phyloP scores from a whole-genome alignment of 2,329 filamentous ascomycete species.

The Pyrenophora seminiperda region DNA sequence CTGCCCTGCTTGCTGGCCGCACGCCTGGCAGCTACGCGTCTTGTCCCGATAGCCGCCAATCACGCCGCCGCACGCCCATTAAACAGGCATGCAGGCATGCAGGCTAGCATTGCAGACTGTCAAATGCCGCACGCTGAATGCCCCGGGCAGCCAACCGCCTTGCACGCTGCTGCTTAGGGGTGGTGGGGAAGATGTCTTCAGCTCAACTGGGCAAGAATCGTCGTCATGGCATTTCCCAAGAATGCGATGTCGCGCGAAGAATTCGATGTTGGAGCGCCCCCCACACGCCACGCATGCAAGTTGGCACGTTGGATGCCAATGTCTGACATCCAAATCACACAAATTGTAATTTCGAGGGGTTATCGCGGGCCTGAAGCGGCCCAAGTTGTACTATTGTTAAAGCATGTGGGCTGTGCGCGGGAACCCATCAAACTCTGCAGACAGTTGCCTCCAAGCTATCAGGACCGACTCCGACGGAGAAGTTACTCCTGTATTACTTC shows the following conservation, averaged over 20 bases:
- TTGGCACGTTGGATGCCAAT: no score
- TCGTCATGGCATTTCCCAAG: slow-evolving; percentile 15
- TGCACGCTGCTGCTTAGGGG: slow-evolving; percentile 1
- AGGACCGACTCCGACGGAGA: no score
- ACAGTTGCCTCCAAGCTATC: no score
- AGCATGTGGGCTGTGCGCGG: no score
- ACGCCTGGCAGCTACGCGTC: slow-evolving; percentile 4
- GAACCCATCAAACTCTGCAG: no score
- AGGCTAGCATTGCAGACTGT: background rate
- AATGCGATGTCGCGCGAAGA: slow-evolving; percentile 16
- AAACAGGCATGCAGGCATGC: slow-evolving; percentile 2
- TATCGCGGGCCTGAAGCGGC: no score
- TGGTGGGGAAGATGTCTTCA: slow-evolving; percentile 2
- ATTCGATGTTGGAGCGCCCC: slow-evolving; percentile 11
- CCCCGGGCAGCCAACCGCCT: background rate
- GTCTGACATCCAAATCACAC: no score
- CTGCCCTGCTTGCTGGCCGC: slow-evolving; percentile 3
- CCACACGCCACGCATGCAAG: background rate
- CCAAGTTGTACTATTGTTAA: no score
- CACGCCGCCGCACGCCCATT: slow-evolving; percentile 2
- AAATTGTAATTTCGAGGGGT: background rate
- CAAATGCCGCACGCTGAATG: background rate
- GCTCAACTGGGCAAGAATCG: slow-evolving; percentile 1
- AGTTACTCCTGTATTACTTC: no score
- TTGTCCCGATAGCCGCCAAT: slow-evolving; percentile 8